phyloP scores from a whole-genome alignment of 2,329 filamentous ascomycete genomes.

The Calonectria leucothoes region DNA sequence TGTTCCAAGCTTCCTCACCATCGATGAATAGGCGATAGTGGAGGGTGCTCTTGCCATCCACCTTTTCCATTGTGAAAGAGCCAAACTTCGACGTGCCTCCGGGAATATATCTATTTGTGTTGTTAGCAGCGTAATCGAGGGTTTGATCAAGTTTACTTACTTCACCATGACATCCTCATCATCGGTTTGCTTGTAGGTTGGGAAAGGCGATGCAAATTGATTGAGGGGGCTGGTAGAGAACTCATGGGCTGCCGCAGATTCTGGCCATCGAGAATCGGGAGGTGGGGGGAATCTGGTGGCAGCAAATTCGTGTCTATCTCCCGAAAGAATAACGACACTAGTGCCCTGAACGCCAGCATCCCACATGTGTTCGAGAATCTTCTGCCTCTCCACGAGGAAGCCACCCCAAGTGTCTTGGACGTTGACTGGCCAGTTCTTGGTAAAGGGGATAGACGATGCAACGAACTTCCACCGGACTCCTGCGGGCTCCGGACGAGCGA shows the following conservation, averaged over 20 bases:
- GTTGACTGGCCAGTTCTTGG: constrained; percentile 96
- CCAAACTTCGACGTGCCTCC: constrained; percentile 92
- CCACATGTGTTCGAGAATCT: constrained; percentile 93
- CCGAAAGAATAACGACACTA: constrained; percentile 86
- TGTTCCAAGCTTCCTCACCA: constrained; percentile 82
- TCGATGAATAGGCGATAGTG: constrained; percentile 87
- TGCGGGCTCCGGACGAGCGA: constrained; percentile 76
- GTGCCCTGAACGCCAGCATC: constrained; percentile 79
- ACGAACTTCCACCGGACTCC: constrained; percentile 95
- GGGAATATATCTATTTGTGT: constrained; percentile 73
- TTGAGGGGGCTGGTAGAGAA: constrained; percentile 92
- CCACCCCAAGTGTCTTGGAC: constrained; percentile 94
- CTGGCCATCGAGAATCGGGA: constrained; percentile 69
- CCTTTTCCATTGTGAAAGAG: constrained; percentile 74
- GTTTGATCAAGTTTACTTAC: constrained; percentile 61
- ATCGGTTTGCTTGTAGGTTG: constrained; percentile 85
- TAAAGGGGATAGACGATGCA: constrained; percentile 91
- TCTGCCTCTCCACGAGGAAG: constrained; percentile 82
- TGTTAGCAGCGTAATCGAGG: background rate
- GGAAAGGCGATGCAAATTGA: constrained; percentile 91
- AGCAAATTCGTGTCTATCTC: constrained; percentile 97
- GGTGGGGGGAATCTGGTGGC: constrained; percentile 83
- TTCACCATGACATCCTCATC: constrained; percentile 86
- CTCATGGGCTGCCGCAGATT: constrained; percentile 80
- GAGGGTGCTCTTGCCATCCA: constrained; percentile 74